Base-by-base conservation (phyloP, 371 early-diverging fungal genomes). In the Circinella minor region DNA sequence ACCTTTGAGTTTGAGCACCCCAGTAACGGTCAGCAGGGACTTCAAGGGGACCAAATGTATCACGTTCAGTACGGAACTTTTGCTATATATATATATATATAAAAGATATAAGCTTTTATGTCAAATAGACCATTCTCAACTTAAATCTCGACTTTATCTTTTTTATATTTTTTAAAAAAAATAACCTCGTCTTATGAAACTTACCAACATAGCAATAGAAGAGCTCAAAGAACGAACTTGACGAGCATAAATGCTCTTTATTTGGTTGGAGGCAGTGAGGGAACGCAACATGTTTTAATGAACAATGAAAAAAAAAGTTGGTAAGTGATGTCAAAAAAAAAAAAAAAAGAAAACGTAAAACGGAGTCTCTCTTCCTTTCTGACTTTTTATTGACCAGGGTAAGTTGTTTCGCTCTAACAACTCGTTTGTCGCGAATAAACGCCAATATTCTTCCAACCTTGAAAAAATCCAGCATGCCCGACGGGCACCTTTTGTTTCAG, bases 1-100 rank as follows among this genome's bases (percentile, higher is more conserved):
- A 92, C 92, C 98, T 89, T 77, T 96, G 96, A 38, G 98, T 98
- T 83, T 98, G 98, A 61, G 96, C 96, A 66, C 98, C 98, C 92
- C 95, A 98, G 89, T 96, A 97, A 71, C 89, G 89, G 80, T 97
- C 95, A 18, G 92, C 86, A 27, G 98, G 98, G 14, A 98, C 98
- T 70, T 94, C 81, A 66, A 98, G 84, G 73, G 93, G 93, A 43
- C 98, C 98, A 85, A 98, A 95, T 49, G 98, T 95, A 75, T 98
- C 98, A 60, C 86, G 84, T 81, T 98, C 98, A 71, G 83, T 76
- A 71, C 96, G 89, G 78, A 89, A 93, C 70, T 88, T 83, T 75
- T 88, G 83, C 86, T 89, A 67, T 67, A 43, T 18, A 47, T 34
- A 54, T 6, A n/a, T 34, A 49, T 10, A 55, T 18, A n/a, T n/a